Evolutionary conservation across 1,284 basidiomycete genomes (phyloP).

Genomic region (Ceratorhiza oryzae-sativae): DNA sequence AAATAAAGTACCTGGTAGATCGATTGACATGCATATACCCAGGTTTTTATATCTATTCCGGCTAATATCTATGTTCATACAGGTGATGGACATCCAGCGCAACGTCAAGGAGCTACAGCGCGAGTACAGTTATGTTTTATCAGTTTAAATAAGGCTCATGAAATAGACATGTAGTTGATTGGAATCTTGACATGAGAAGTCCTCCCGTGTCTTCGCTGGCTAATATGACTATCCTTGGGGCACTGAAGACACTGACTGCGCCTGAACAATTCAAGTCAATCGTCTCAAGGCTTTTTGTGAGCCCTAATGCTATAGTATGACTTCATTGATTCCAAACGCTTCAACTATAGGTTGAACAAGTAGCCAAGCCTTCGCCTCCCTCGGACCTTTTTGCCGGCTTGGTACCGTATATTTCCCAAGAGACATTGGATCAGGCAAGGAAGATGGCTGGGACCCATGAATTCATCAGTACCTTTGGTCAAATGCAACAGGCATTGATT

Average conservation of each 20-base stretch:
- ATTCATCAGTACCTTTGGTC: not conserved
- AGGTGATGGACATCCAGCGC: constrained; percentile 3
- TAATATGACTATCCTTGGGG: constrained; percentile 5
- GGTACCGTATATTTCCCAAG: constrained; percentile 10
- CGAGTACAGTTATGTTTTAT: not conserved
- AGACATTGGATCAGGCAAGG: constrained; percentile 6
- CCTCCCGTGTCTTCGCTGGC: constrained; percentile 1
- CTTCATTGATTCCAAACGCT: not conserved
- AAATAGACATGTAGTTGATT: not conserved
- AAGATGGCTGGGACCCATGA: constrained; percentile 1
- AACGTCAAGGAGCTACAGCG: constrained; percentile 2
- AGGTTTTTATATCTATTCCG: not conserved
- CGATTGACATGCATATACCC: not conserved
- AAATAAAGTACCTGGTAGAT: constrained; percentile 11
- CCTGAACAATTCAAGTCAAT: not conserved
- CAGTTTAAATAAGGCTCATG: not conserved
- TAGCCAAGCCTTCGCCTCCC: not conserved
- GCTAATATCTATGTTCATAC: not conserved
- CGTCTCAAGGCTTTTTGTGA: constrained; percentile 6
- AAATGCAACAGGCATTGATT: not conserved
- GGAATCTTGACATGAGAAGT: not conserved
- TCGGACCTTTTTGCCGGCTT: constrained; percentile 3
- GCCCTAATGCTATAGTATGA: too few relatives aligned
- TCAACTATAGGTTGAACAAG: not conserved
- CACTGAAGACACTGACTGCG: not conserved